A percentile compares a stretch with the other conserved stretches of the same genome.
Evolutionary conservation across 495 filamentous ascomycete genomes (phyloP).

Genomic region (Penicillium riverlandense): DNA sequence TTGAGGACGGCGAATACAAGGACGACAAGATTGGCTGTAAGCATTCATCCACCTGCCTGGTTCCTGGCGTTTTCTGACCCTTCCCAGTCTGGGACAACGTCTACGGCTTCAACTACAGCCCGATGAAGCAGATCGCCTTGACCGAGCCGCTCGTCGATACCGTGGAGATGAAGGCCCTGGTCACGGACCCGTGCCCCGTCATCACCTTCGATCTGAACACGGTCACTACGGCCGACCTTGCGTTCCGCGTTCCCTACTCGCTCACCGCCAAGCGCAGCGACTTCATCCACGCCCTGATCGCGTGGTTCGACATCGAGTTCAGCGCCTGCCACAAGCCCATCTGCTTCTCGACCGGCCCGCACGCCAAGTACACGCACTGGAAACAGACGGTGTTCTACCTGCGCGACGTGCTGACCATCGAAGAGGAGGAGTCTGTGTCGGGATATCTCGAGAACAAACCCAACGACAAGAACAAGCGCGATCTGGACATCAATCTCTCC

Average conservation of each 20-base stretch:
- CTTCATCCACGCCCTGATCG: conserved; percentile 90
- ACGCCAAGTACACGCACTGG: conserved; percentile 91
- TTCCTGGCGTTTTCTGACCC: not conserved
- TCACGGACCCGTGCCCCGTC: conserved; percentile 69
- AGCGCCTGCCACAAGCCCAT: conserved; percentile 86
- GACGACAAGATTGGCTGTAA: conserved; percentile 81
- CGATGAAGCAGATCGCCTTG: conserved; percentile 77
- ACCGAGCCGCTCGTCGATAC: conserved; percentile 80
- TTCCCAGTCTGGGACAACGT: conserved; percentile 88
- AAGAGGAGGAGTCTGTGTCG: conserved; percentile 65
- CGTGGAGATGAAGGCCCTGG: conserved; percentile 68
- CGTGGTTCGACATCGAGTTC: conserved; percentile 99
- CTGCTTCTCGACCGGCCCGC: conserved; percentile 77
- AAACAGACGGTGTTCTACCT: conserved; percentile 93
- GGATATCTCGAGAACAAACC: conserved; percentile 75
- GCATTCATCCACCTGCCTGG: conserved; percentile 9
- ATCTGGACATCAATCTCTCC: conserved; percentile 83
- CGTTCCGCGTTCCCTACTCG: conserved; percentile 65
- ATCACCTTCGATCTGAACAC: conserved; percentile 83
- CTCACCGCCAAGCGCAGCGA: conserved; percentile 72
- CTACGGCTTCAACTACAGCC: conserved; percentile 94
- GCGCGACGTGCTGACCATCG: conserved; percentile 74
- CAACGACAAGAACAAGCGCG: conserved; percentile 88
- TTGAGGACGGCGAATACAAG: conserved; percentile 83
- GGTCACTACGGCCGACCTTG: conserved; percentile 62